phyloP scores from a whole-genome alignment of 2,329 filamentous ascomycete genomes.

The Fusarium napiforme region DNA sequence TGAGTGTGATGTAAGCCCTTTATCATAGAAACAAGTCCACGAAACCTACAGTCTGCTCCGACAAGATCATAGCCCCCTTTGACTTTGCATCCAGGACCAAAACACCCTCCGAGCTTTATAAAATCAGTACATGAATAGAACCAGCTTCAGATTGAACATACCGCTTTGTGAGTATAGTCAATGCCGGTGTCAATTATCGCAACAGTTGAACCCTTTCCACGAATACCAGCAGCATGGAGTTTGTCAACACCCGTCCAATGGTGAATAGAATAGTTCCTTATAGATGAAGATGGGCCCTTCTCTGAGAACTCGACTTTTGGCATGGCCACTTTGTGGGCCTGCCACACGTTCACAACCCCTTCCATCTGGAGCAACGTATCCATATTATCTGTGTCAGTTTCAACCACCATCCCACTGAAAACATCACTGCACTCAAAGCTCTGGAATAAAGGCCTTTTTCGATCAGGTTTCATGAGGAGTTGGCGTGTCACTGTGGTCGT shows the following conservation, averaged over 20 bases:
- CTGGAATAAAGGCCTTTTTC: constrained; percentile 38
- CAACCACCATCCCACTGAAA: constrained; percentile 51
- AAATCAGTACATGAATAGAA: background rate
- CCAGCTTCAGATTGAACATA: constrained; percentile 15
- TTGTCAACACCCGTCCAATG: constrained; percentile 53
- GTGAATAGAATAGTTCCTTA: constrained; percentile 50
- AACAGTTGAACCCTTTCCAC: constrained; percentile 52
- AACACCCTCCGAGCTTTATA: constrained; percentile 52
- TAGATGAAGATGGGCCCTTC: constrained; percentile 20
- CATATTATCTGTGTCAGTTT: constrained; percentile 47
- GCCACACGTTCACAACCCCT: constrained; percentile 53
- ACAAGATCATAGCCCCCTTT: constrained; percentile 54
- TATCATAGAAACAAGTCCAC: background rate
- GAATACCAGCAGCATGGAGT: constrained; percentile 52
- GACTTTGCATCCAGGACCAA: constrained; percentile 53
- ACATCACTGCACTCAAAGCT: constrained; percentile 50
- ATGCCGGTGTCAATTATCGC: constrained; percentile 55
- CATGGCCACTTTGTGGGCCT: constrained; percentile 43
- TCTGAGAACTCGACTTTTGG: constrained; percentile 26
- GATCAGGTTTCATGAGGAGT: constrained; percentile 30
- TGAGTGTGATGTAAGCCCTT: constrained; percentile 28
- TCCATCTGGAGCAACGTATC: constrained; percentile 48
- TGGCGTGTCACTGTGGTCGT: constrained; percentile 36
- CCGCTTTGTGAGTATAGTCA: constrained; percentile 54
- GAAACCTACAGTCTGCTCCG: constrained; percentile 47